These are phyloP conservation scores for Cladosporium oxysporum DNA, from an alignment of 2,329 filamentous ascomycete genomes.

Conservation along the genomic window DNA sequence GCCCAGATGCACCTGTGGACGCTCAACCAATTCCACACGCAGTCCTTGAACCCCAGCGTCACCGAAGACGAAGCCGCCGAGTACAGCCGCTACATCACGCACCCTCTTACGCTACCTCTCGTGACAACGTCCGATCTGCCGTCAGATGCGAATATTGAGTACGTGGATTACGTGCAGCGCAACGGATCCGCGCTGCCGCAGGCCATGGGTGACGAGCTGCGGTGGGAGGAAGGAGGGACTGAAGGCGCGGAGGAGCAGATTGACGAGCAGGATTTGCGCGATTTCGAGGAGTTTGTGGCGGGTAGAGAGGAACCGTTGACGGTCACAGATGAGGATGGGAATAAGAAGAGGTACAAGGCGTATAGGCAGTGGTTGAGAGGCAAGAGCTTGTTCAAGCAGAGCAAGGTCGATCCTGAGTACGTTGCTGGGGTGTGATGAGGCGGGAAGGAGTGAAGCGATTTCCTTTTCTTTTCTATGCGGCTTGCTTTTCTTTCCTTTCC, in stretches of 20 bases:
- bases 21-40: conserved; percentile 79
- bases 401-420: conserved; percentile 55
- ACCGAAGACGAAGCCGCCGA: conserved; percentile 75
- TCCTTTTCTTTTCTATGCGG: neutral
- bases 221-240: conserved; percentile 53
- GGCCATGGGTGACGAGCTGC: conserved; percentile 25
- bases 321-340: conserved; percentile 80
- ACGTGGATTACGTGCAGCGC: conserved; percentile 77
- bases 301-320: conserved; percentile 82
- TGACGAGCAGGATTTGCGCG: conserved; percentile 66
- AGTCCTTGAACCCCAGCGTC: conserved; percentile 83
- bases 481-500: neutral
- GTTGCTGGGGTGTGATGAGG: conserved; percentile 15
- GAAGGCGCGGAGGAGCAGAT: conserved; percentile 53
- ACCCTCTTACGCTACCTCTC: conserved; percentile 85
- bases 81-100: conserved; percentile 84
- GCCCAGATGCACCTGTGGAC: conserved; percentile 84
- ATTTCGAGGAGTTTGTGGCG: conserved; percentile 75
- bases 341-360: conserved; percentile 94
- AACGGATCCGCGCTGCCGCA: conserved; percentile 24
- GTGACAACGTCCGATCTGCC: conserved; percentile 67
- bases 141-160: conserved; percentile 62
- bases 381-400: conserved; percentile 95
- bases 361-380: conserved; percentile 93
- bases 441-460: neutral